Evolutionary conservation across 345 rosid species (phyloP), one percentile per base, ranked within the genome.

Genomic region (Alliaria petiolata): DNA sequence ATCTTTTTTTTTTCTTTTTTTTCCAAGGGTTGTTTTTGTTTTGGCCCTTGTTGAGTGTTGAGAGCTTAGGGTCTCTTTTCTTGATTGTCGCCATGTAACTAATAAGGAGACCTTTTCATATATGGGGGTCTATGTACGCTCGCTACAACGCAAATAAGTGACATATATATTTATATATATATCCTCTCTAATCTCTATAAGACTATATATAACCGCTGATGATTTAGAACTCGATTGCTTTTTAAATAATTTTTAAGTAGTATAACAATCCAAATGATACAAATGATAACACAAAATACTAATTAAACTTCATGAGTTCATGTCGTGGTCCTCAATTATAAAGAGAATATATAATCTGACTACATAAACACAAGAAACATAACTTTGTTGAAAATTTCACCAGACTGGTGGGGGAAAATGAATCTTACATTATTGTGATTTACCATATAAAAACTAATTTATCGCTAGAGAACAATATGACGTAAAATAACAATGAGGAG

Each of bases 1-100:
- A 36, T 43, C 36, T 28, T 38, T 31, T n/a, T n/a, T n/a, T n/a
- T n/a, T n/a, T 42, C 51, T 36, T 46, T 33, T 60, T 68, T 33
- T 61, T 19, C 38, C 65, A 69, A 69, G 54, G 79, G 79, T 69
- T 69, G 65, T 69, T 76, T 76, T 68, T 36, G 63, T 46, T 45
- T 45, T 45, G 68, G 39, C 70, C 79, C 79, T 76, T 76, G 79
- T 62, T 75, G 74, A 61, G 52, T 75, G 55, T 44, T 38, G 65
- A 62, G 70, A 68, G 70, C 39, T 44, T 50, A 50, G 11, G 49
- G 16, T 52, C 57, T 51, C 45, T 25, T 55, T 67, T 61, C 42
- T 25, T 46, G 14, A 69, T 20, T 20, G 39, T 35, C 31, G 3
- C n/a, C 58, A 53, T 76, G 70, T 69, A 70, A 69, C 69, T 55